Conservation (phyloP, 2,329 filamentous ascomycete genomes). For the Penicillium corylophilum region DNA sequence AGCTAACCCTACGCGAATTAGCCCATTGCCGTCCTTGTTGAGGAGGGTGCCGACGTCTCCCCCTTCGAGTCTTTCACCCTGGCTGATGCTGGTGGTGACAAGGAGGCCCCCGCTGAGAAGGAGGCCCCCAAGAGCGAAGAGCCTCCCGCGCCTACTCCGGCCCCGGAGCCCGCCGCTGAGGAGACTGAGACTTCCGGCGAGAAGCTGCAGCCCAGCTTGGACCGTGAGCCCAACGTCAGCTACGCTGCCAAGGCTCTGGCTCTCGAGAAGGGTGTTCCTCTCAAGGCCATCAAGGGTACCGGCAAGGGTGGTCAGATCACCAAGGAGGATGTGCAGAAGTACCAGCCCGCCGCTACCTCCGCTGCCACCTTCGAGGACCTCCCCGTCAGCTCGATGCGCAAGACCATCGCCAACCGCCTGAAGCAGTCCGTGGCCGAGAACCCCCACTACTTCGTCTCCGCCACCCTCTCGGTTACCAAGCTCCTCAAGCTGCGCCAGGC, state of each 20-base stretch:
- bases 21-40: conserved; percentile 94
- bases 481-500: conserved; percentile 93
- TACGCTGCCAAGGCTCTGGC: conserved; percentile 78
- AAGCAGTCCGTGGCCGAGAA: conserved; percentile 87
- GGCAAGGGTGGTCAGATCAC: conserved; percentile 85
- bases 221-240: conserved; percentile 73
- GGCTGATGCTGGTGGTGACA: conserved; percentile 86
- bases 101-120: conserved; percentile 60
- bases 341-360: conserved; percentile 58
- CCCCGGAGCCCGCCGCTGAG: conserved; percentile 59
- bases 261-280: conserved; percentile 75
- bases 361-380: conserved; percentile 76
- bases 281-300: conserved; percentile 79
- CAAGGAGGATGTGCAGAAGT: conserved; percentile 91
- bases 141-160: conserved; percentile 55
- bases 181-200: conserved; percentile 73
- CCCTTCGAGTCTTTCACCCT: conserved; percentile 87
- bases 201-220: conserved; percentile 77
- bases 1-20: conserved; percentile 40
- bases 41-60: conserved; percentile 82
- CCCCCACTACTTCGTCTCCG: conserved; percentile 97
- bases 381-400: conserved; percentile 89
- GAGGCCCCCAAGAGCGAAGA: conserved; percentile 52
- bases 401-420: conserved; percentile 91
- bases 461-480: conserved; percentile 87